Evolutionary conservation across 2,329 filamentous ascomycete genomes (phyloP).

Genomic region (Myriosclerotinia scirpicola): DNA sequence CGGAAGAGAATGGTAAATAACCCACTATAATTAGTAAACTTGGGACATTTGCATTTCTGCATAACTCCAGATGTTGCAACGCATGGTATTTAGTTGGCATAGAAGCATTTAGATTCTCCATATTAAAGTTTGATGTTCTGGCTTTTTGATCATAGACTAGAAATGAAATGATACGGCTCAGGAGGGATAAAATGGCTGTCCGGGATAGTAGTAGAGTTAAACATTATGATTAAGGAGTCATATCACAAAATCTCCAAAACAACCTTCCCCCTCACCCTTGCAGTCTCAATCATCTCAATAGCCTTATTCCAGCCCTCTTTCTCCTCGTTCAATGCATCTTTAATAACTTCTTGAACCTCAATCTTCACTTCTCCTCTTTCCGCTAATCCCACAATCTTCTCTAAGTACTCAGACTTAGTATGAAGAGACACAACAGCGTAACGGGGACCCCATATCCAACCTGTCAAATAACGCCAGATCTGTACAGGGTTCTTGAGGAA

Average conservation of each 20-base stretch:
- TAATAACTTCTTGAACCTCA: constrained; percentile 26
- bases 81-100: background rate
- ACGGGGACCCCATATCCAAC: constrained; percentile 37
- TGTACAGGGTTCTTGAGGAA: constrained; percentile 35
- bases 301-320: constrained; percentile 23
- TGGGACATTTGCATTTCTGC: background rate
- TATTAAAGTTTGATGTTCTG: background rate
- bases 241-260: constrained; percentile 24
- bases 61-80: background rate
- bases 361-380: constrained; percentile 26
- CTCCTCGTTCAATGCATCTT: constrained; percentile 23
- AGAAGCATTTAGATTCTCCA: background rate
- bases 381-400: constrained; percentile 21
- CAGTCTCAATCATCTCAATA: constrained; percentile 25
- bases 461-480: constrained; percentile 35
- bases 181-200: background rate
- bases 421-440: constrained; percentile 34
- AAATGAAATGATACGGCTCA: background rate
- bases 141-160: background rate
- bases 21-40: background rate
- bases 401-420: constrained; percentile 20
- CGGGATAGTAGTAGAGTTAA: background rate
- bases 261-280: constrained; percentile 26
- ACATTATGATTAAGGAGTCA: background rate
- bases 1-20: background rate